Conservation (phyloP, 257 asterid species). For the Coffea canephora region DNA sequence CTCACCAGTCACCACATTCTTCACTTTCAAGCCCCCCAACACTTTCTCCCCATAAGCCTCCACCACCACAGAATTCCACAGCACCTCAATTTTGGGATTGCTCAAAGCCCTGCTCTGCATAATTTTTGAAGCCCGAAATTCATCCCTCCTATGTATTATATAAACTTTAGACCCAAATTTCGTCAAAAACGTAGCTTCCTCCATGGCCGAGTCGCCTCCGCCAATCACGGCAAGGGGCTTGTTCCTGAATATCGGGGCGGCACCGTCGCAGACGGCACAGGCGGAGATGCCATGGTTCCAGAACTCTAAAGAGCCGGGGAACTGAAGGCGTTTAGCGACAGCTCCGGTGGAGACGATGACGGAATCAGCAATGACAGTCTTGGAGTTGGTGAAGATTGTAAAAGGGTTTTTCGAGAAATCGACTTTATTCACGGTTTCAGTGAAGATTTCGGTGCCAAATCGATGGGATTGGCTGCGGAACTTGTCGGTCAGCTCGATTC, state of each 20-base stretch:
- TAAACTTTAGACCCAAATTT: conserved; percentile 94
- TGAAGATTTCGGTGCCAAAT: conserved; percentile 63
- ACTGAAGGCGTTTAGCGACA: conserved; percentile 66
- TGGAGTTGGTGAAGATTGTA: conserved; percentile 49
- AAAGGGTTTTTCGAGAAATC: conserved; percentile 65
- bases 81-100: conserved; percentile 67
- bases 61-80: conserved; percentile 68
- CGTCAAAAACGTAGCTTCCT: conserved; percentile 60
- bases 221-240: conserved; percentile 90
- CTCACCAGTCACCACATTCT: conserved; percentile 59
- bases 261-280: conserved; percentile 96
- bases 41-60: conserved; percentile 78
- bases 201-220: conserved; percentile 99
- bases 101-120: conserved; percentile 72
- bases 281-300: conserved; percentile 97
- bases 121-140: conserved; percentile 88
- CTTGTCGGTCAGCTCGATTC: conserved; percentile 65
- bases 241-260: conserved; percentile 83
- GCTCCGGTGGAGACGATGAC: conserved; percentile 87
- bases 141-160: conserved; percentile 74
- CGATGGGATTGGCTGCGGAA: conserved; percentile 65
- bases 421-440: conserved; percentile 72
- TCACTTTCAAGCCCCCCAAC: conserved; percentile 77
- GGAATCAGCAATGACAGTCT: conserved; percentile 70
- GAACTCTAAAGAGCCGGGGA: conserved; percentile 65